These are phyloP conservation scores for Neurospora sp. DNA, from an alignment of 495 filamentous ascomycete species.

Conservation along the genomic window DNA sequence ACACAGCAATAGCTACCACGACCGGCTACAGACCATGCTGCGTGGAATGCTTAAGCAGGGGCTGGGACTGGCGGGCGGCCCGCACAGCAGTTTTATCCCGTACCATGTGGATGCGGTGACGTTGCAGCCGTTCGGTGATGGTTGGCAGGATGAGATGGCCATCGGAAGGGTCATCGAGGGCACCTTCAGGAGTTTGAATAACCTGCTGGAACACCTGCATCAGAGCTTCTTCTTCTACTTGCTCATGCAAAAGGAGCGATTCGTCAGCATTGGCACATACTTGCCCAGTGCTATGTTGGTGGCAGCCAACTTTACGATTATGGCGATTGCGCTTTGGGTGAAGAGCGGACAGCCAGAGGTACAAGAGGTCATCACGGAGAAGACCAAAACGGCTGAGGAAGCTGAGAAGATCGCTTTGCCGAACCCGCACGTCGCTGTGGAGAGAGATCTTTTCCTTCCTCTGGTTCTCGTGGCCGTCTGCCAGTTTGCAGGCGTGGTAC, in stretches of 20 bases:
- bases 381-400: conserved; percentile 12
- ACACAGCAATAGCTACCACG: conserved; percentile 72
- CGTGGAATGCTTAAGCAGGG: conserved; percentile 90
- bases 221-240: conserved; percentile 99
- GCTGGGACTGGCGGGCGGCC: conserved; percentile 78
- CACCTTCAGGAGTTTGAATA: conserved; percentile 85
- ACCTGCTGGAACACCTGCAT: conserved; percentile 90
- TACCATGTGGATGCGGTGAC: conserved; percentile 98
- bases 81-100: conserved; percentile 91
- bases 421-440: conserved; percentile 27
- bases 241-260: conserved; percentile 77
- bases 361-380: background rate
- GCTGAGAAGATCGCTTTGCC: conserved; percentile 9
- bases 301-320: conserved; percentile 89
- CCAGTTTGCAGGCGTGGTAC: conserved; percentile 72
- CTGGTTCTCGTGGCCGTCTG: conserved; percentile 57
- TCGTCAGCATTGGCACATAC: conserved; percentile 97
- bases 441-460: conserved; percentile 72
- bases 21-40: conserved; percentile 79
- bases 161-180: conserved; percentile 84
- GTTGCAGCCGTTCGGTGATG: conserved; percentile 75
- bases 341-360: conserved; percentile 52
- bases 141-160: conserved; percentile 96
- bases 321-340: conserved; percentile 86
- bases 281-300: conserved; percentile 93